phyloP scores from a whole-genome alignment of 1,139 yeast genomes.

The Yamadazyma atlantica region DNA sequence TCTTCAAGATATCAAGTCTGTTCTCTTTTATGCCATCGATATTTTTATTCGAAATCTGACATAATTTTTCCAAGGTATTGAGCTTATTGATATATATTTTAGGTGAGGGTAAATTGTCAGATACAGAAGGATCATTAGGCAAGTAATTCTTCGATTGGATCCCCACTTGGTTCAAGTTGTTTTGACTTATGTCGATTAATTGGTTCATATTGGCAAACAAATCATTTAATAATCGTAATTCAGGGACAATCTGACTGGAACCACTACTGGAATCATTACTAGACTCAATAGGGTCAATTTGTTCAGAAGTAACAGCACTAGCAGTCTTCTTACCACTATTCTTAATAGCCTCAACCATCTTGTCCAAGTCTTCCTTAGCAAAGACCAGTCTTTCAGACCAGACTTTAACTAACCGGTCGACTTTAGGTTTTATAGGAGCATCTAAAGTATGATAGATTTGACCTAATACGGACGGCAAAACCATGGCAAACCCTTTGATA shows the following conservation, averaged over 20 bases:
- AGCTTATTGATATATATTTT: constrained; percentile 47
- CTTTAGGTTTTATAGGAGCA: constrained; percentile 48
- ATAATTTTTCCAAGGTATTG: constrained; percentile 42
- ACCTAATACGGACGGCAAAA: constrained; percentile 39
- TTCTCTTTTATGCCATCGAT: constrained; percentile 39
- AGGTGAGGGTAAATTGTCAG: constrained; percentile 55
- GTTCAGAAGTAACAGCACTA: too few species aligned
- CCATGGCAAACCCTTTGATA: constrained; percentile 54
- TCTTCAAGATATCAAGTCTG: constrained; percentile 39
- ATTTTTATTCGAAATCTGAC: constrained; percentile 34
- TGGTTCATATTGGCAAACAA: constrained; percentile 29
- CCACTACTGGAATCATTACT: too few species aligned
- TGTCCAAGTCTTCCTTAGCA: constrained; percentile 37
- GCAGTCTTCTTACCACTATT: constrained; percentile 2
- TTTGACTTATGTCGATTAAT: constrained; percentile 32
- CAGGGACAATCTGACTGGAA: constrained; percentile 32
- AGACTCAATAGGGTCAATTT: neutral
- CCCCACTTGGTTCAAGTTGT: constrained; percentile 43
- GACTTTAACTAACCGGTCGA: constrained; percentile 65
- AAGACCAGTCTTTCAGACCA: constrained; percentile 75
- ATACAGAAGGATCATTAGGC: constrained; percentile 39
- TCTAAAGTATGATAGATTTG: constrained; percentile 35
- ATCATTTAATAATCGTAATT: constrained; percentile 37
- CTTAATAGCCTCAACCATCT: constrained; percentile 39
- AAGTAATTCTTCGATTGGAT: constrained; percentile 43